Conservation (phyloP, 2,329 filamentous ascomycete genomes). For the Ascochyta viciae-villosae region DNA sequence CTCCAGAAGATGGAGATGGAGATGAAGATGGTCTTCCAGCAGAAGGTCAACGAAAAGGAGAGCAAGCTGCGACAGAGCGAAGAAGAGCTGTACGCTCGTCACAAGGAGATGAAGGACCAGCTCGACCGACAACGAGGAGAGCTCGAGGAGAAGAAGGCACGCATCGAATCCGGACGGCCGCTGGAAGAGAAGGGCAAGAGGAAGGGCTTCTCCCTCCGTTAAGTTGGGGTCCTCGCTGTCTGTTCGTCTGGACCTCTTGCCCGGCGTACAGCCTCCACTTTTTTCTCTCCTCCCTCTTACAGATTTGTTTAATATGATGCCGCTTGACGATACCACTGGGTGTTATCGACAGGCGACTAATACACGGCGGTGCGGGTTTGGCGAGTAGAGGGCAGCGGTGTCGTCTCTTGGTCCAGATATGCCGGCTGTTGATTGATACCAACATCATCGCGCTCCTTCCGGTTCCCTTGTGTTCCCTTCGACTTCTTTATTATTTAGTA, state of each 20-base stretch:
- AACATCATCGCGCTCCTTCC: constrained; percentile 53
- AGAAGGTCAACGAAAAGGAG: constrained; percentile 99
- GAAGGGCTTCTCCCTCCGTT: constrained; percentile 99
- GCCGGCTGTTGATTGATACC: constrained; percentile 54
- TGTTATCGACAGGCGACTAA: constrained; percentile 49
- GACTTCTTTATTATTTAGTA: constrained; percentile 48
- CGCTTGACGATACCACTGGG: constrained; percentile 50
- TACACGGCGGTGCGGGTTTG: constrained; percentile 44
- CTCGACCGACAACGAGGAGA: constrained; percentile 93
- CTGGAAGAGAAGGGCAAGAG: constrained; percentile 98
- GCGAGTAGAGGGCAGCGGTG: constrained; percentile 40
- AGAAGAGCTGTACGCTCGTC: constrained; percentile 96
- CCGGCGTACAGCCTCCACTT: constrained; percentile 41
- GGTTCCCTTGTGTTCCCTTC: constrained; percentile 42
- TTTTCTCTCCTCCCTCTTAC: constrained; percentile 48
- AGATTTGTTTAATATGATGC: constrained; percentile 52
- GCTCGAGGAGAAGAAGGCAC: constrained; percentile 97
- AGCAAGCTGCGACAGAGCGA: constrained; percentile 99
- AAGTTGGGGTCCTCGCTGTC: constrained; percentile 47
- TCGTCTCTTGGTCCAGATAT: constrained; percentile 47
- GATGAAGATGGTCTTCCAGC: constrained; percentile 99
- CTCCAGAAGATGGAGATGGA: constrained; percentile 99
- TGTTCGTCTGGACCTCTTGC: constrained; percentile 31
- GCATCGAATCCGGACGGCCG: constrained; percentile 93
- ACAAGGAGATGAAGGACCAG: constrained; percentile 99